Conservation (phyloP, 768 basidiomycete species). For the Termitomyces sp. region DNA sequence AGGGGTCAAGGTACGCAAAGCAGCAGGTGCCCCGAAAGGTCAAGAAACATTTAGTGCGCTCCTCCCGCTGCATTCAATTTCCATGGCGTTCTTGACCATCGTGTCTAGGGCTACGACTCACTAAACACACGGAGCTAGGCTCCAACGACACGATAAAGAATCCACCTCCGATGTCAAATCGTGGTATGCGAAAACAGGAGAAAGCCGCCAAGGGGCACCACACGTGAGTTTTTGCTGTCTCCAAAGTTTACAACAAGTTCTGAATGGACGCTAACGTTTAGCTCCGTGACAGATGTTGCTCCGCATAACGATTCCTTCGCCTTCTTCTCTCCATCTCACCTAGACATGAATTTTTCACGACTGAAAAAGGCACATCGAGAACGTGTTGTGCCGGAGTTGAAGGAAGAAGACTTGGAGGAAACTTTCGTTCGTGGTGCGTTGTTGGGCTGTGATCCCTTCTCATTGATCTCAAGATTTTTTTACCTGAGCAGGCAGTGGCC, state of each 20-base stretch:
- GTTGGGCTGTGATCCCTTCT: not conserved
- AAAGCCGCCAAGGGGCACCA: slow-evolving; percentile 26
- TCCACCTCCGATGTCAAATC: slow-evolving; percentile 41
- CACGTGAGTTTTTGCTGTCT: slow-evolving; percentile 15
- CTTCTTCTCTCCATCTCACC: slow-evolving; percentile 15
- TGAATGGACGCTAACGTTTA: slow-evolving; percentile 21
- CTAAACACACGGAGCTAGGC: slow-evolving; percentile 80
- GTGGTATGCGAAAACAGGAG: slow-evolving; percentile 41
- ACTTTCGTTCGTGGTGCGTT: slow-evolving; percentile 75
- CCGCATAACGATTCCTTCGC: slow-evolving; percentile 22
- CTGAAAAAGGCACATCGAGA: slow-evolving; percentile 65
- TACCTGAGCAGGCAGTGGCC: slow-evolving; percentile 64
- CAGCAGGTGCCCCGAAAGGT: slow-evolving; percentile 20
- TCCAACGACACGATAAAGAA: slow-evolving; percentile 76
- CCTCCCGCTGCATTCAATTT: not conserved
- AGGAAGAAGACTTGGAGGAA: slow-evolving; percentile 82
- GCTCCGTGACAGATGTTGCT: slow-evolving; percentile 31
- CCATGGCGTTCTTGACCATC: not conserved
- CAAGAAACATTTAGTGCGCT: slow-evolving; percentile 57
- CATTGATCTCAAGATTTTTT: slow-evolving; percentile 1
- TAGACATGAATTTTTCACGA: slow-evolving; percentile 53
- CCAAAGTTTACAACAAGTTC: slow-evolving; percentile 3
- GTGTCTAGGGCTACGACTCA: slow-evolving; percentile 62
- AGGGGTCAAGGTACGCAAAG: slow-evolving; percentile 43
- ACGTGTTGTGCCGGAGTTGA: slow-evolving; percentile 60